Conservation (phyloP, 202 grass and related monocot genomes). For the Dendrocalamus latiflorus region DNA sequence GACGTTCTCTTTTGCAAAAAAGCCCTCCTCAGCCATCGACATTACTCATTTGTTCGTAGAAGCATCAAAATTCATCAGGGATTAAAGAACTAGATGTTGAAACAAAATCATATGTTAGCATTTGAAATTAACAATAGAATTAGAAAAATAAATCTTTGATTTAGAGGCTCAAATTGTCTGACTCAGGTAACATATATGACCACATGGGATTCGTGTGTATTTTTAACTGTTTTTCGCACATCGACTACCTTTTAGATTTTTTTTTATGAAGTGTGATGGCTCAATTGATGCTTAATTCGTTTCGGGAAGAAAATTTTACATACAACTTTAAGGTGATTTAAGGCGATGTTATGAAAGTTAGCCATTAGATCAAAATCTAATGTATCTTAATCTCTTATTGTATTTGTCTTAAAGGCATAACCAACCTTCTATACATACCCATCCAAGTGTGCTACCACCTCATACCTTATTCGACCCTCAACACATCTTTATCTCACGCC, state of each 20-base stretch:
- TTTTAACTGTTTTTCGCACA: neutral
- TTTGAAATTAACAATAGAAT: neutral
- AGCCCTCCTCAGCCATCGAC: neutral
- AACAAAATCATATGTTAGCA: neutral
- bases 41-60: neutral
- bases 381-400: neutral
- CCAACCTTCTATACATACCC: fast-evolving
- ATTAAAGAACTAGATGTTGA: neutral
- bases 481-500: neutral
- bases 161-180: neutral
- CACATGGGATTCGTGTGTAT: neutral
- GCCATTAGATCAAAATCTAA: neutral
- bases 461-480: neutral
- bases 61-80: neutral
- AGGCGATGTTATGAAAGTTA: fast-evolving
- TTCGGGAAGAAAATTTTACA: neutral
- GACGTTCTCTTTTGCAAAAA: neutral
- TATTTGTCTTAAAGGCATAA: fast-evolving
- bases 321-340: neutral
- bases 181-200: neutral
- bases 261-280: neutral
- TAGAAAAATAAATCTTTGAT: neutral
- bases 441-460: fast-evolving
- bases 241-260: neutral
- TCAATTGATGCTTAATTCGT: neutral